These are phyloP conservation scores for Penicillium sp. DNA, from an alignment of 2,329 filamentous ascomycete species.

Conservation along the genomic window DNA sequence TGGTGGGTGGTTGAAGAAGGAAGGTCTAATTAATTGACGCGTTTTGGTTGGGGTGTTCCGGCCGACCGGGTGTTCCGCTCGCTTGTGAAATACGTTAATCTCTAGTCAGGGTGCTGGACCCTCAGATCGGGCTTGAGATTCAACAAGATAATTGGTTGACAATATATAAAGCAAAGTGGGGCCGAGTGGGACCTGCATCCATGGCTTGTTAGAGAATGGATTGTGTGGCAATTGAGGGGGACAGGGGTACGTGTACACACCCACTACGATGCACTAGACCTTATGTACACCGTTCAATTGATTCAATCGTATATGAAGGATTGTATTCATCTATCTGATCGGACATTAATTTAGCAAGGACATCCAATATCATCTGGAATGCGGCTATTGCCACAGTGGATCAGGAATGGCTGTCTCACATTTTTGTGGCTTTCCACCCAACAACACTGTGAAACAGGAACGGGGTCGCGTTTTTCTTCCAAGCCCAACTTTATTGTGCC, in stretches of 20 bases:
- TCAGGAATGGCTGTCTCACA: constrained; percentile 23
- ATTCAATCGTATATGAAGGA: neutral
- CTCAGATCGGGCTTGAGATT: neutral
- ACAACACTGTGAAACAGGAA: constrained; percentile 22
- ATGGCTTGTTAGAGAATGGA: constrained; percentile 1
- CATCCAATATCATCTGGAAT: constrained; percentile 5
- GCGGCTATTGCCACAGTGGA: constrained; percentile 8
- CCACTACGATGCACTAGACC: too few species aligned
- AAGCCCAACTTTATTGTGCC: neutral
- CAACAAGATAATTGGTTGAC: neutral
- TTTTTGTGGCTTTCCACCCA: constrained; percentile 16
- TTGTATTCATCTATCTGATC: neutral
- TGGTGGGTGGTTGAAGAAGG: too few species aligned
- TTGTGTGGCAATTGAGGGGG: neutral
- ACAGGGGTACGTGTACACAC: neutral
- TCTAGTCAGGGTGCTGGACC: neutral
- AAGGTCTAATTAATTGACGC: too few species aligned
- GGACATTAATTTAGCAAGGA: too few species aligned
- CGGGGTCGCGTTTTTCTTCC: constrained; percentile 2
- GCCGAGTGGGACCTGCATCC: constrained; percentile 12
- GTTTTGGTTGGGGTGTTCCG: too few species aligned
- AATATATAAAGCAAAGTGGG: neutral
- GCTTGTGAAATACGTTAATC: too few species aligned
- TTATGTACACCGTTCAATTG: neutral
- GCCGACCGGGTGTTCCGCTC: too few species aligned